Conservation (phyloP, 768 basidiomycete genomes). For the Amanita subjunquillea region DNA sequence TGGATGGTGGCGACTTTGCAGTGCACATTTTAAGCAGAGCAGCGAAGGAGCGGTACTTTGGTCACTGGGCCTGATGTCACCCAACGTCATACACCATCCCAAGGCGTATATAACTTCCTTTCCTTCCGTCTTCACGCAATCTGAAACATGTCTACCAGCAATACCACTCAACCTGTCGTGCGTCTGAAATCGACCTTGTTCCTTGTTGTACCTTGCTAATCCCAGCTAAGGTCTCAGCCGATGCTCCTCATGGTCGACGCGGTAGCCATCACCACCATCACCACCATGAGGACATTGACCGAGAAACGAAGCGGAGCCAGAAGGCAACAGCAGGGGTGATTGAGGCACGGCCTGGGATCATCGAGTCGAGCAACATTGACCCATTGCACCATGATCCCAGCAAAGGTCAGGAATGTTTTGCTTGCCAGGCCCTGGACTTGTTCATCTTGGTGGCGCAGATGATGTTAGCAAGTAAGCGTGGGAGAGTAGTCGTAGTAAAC, state of each 20-base stretch:
- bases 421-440: too few species aligned
- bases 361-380: constrained; percentile 43
- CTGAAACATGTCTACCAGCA: constrained; percentile 2
- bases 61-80: constrained; percentile 11
- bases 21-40: constrained; percentile 65
- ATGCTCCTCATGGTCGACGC: neutral
- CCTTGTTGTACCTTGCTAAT: neutral
- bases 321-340: constrained; percentile 36
- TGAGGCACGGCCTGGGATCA: constrained; percentile 45
- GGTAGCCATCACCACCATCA: constrained; percentile 1
- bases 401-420: constrained; percentile 16
- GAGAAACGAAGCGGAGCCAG: constrained; percentile 27
- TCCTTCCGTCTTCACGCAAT: neutral
- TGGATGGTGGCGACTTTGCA: constrained; percentile 74
- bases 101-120: neutral
- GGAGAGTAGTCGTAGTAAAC: constrained; percentile 4
- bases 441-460: constrained; percentile 14
- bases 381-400: constrained; percentile 36
- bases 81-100: constrained; percentile 10
- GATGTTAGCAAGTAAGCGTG: constrained; percentile 21
- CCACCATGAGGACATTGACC: constrained; percentile 17
- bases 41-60: constrained; percentile 62
- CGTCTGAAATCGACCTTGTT: constrained; percentile 9
- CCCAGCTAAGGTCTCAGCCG: neutral
- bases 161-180: constrained; percentile 26